Percentiles rank a stretch among this genome's conserved stretches.
Evolutionary conservation across 192 early-diverging fungal genomes (phyloP).

Genomic region (Polychytrium aggregatum): DNA sequence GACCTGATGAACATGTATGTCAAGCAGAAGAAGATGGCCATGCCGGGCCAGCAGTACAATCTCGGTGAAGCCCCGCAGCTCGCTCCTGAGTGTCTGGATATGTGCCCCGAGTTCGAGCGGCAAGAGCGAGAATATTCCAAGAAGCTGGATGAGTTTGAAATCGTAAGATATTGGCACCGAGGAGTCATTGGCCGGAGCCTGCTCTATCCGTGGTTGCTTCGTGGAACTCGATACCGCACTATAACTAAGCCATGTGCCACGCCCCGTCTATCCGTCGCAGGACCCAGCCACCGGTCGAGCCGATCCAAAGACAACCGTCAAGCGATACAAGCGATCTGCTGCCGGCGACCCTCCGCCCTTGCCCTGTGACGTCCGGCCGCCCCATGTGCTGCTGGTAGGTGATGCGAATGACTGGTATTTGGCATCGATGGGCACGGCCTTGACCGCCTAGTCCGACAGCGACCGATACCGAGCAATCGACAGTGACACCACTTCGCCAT

Average conservation of each 20-base stretch:
- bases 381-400: slow-evolving; percentile 52
- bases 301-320: slow-evolving; percentile 63
- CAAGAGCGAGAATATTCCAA: slow-evolving; percentile 73
- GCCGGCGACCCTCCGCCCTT: slow-evolving; percentile 77
- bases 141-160: slow-evolving; percentile 61
- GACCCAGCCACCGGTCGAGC: slow-evolving; percentile 45
- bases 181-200: no score
- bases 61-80: slow-evolving; percentile 60
- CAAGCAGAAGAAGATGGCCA: slow-evolving; percentile 42
- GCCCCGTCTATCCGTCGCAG: no score
- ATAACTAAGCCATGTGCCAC: no score
- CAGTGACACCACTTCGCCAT: no score
- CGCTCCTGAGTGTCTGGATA: slow-evolving; percentile 68
- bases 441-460: not conserved
- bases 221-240: no score
- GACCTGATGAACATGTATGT: slow-evolving; percentile 54
- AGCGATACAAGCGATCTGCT: slow-evolving; percentile 71
- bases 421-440: not conserved
- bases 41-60: slow-evolving; percentile 38
- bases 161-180: no score
- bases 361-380: slow-evolving; percentile 81
- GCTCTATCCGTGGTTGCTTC: no score
- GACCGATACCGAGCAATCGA: not conserved
- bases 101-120: slow-evolving; percentile 85
- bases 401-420: not conserved